Evolutionary conservation across 805 yeast species (phyloP).

Genomic region (Yamadazyma scolyti): DNA sequence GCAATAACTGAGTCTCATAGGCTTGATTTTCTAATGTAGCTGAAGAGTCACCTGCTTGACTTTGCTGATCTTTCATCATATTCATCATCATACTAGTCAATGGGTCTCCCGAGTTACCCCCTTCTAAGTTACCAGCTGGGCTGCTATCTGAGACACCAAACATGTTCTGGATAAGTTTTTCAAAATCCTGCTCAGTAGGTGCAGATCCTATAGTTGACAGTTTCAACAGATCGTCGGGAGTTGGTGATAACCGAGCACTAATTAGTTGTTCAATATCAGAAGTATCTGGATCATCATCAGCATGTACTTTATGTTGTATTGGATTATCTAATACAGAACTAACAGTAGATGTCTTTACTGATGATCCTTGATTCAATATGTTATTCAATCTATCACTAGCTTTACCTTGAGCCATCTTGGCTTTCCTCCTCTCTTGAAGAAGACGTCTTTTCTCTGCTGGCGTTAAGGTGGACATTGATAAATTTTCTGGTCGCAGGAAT

Average conservation of each 20-base stretch:
- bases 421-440: conserved; percentile 62
- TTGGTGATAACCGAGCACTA: conserved; percentile 10
- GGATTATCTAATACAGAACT: conserved; percentile 32
- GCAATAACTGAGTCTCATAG: conserved; percentile 26
- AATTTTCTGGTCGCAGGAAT: too few relatives aligned
- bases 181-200: conserved; percentile 27
- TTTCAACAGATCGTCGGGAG: too few relatives aligned
- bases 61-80: conserved; percentile 12
- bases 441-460: conserved; percentile 55
- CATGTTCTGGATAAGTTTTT: conserved; percentile 29
- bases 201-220: conserved; percentile 7
- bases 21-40: conserved; percentile 13
- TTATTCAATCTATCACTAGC: conserved; percentile 51
- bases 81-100: conserved; percentile 31
- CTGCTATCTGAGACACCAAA: conserved; percentile 17
- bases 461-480: conserved; percentile 5
- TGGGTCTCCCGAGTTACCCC: conserved; percentile 17
- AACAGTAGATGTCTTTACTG: conserved; percentile 28
- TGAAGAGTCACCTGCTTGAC: conserved; percentile 7
- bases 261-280: conserved; percentile 28
- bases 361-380: conserved; percentile 36
- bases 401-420: conserved; percentile 55
- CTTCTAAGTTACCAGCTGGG: conserved; percentile 2
- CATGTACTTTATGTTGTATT: conserved; percentile 9
- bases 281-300: conserved; percentile 38